These are phyloP conservation scores for Fusarium hainanense DNA, from an alignment of 2,329 filamentous ascomycete genomes.

Conservation along the genomic window DNA sequence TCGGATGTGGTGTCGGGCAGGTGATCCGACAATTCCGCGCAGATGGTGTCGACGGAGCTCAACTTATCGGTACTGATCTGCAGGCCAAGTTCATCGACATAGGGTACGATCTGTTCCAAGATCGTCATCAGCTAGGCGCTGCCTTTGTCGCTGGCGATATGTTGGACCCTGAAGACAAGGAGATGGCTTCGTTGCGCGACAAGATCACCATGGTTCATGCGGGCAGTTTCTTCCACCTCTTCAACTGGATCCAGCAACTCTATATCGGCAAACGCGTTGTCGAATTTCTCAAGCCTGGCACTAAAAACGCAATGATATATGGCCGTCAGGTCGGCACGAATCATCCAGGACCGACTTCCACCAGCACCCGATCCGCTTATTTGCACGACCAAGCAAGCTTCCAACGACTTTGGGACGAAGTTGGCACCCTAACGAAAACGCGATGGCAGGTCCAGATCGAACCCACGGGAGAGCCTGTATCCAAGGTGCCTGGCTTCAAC, in stretches of 20 bases:
- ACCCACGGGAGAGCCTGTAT: slow-evolving; percentile 38
- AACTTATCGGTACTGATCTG: slow-evolving; percentile 63
- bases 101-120: slow-evolving; percentile 74
- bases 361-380: slow-evolving; percentile 50
- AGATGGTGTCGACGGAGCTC: slow-evolving; percentile 61
- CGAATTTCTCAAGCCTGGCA: slow-evolving; percentile 57
- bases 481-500: slow-evolving; percentile 43
- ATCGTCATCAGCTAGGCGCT: slow-evolving; percentile 59
- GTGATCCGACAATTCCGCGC: slow-evolving; percentile 60
- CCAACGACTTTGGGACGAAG: slow-evolving; percentile 64
- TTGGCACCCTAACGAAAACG: slow-evolving; percentile 61
- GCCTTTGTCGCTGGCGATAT: slow-evolving; percentile 65
- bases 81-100: slow-evolving; percentile 63
- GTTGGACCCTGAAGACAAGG: slow-evolving; percentile 54
- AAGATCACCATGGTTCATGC: slow-evolving; percentile 62
- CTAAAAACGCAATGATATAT: slow-evolving; percentile 60
- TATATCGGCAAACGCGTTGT: slow-evolving; percentile 58
- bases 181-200: slow-evolving; percentile 51
- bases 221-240: slow-evolving; percentile 63
- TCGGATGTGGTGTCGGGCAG: slow-evolving; percentile 64
- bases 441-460: slow-evolving; percentile 61
- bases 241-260: slow-evolving; percentile 60
- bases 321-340: slow-evolving; percentile 62
- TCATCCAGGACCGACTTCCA: slow-evolving; percentile 39
- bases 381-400: slow-evolving; percentile 63